Evolutionary conservation across 1,284 basidiomycete species (phyloP), one percentile per base, ranked within the genome.

Genomic region (Fomitopsis pinicola): DNA sequence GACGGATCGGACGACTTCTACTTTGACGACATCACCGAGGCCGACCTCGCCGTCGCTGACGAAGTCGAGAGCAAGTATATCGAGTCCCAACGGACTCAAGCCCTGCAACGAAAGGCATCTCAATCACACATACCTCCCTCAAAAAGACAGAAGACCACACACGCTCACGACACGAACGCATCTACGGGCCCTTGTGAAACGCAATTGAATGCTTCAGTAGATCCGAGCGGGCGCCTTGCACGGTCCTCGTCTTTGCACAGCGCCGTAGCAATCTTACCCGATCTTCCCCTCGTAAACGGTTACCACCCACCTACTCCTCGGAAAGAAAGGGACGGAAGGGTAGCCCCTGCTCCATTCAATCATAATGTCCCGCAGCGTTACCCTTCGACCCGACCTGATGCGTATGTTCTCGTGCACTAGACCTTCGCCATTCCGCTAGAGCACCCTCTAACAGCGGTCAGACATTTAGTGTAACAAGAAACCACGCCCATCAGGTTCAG

Each of bases 1-100:
- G 74, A 80, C 66, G 80, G 81, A 73, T 85, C 81, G 36, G 89
- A 91, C 71, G 83, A 88, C 66, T 86, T 87, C 72, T 85, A 86
- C 63, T 84, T 85, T 63, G 75, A 88, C 66, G 78, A 84, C 35
- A 73, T 91, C 50, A 88, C 91, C 69, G 86, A 84, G 52, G 75
- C 80, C 63, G 79, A 83, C 2, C 72, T 90, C 46, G 89, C 88
- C 8, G 72, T 78, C 42, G 77, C 90, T 35, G 86, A 89, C 62
- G 75, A 78, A 58, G 80, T 80, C 59, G 89, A 91, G 71, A 78
- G 78, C 64, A 81, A 81, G 63, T 86, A 73, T 63, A 69, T 62
- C 35, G 71, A 71, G 17, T 74, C 67, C 42, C 77, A 63, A 69
- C 66, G 66, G 33, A 63, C 67, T 60, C 66, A 63, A 33, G 62